Evolutionary conservation across 2,329 filamentous ascomycete genomes (phyloP), one percentile per base, ranked within the genome.

Genomic region (Apiospora saccharicola): DNA sequence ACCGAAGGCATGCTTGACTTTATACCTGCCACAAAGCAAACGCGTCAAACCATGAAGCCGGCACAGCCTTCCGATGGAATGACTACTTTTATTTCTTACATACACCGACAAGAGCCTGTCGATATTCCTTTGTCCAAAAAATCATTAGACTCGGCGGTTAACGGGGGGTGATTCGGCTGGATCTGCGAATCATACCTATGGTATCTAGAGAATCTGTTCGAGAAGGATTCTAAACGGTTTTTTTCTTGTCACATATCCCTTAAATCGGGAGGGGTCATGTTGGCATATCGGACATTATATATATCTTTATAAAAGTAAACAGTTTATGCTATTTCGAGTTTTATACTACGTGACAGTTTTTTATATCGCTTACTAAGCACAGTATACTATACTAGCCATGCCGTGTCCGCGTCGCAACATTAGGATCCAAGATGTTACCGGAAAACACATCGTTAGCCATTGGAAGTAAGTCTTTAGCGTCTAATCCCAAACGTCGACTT

Each of bases 31-130:
- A 34, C 51, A 14, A 61, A 61, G 30, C 53, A 61, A 41, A 64
- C 3, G 57, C 57, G n/a, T 4, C 16, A 41, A 41, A 16, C 1
- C 22, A 64, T 10, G 22, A 41, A 41, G 34, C 34, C 30, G 34
- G 5, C 57, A 64, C 14, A n/a, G 34, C 19, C 57, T 41, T 64
- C 57, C 57, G 57, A 64, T 64, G 57, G 57, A 12, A 64, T 64
- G 57, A 64, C 57, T 22, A 64, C 19, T n/a, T 64, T 41, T 30
- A 30, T 64, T 64, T 41, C 57, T 22, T 64, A 64, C 30, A 41
- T n/a, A 64, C 57, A 64, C 57, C 57, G 57, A 64, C 57, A 64
- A 64, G 14, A 64, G 57, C 57, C 57, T 64, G 57, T 64, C 57
- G 7, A 64, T n/a, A 34, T 37, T 64, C 34, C 34, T 13, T 64